Conservation (phyloP, 169 alveolate species). For the Plasmodium knowlesi region DNA sequence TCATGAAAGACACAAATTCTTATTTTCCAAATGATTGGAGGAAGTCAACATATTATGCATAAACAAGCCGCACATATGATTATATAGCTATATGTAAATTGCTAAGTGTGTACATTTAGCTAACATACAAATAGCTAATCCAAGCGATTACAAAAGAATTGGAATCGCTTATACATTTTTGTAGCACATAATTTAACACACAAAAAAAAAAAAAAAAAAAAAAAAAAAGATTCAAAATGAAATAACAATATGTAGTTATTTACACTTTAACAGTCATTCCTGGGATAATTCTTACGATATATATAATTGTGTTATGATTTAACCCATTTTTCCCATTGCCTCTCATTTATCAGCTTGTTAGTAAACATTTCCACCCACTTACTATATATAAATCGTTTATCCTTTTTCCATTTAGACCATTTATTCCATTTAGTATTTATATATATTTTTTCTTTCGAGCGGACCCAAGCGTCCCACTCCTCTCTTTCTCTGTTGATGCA, state of each 20-base stretch:
- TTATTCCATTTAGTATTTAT: constrained; percentile 4
- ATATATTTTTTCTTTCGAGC: constrained; percentile 8
- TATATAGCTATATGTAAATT: background rate
- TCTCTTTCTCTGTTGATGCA: constrained; percentile 7
- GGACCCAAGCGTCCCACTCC: constrained; percentile 43
- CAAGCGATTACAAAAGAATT: background rate
- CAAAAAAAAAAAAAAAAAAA: background rate
- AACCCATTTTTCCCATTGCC: constrained; percentile 7
- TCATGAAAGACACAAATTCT: background rate
- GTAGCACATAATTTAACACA: background rate
- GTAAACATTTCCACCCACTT: background rate
- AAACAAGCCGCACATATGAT: background rate
- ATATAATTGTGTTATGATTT: background rate
- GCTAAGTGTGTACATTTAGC: background rate
- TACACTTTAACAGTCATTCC: background rate
- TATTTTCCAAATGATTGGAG: background rate
- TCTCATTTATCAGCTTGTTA: background rate
- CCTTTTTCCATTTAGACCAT: constrained; percentile 13
- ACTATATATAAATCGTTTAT: background rate
- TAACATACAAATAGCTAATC: background rate
- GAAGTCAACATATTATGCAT: background rate
- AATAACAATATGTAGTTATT: background rate
- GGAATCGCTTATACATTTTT: background rate
- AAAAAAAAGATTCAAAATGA: background rate
- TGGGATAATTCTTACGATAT: background rate